These are phyloP conservation scores for Fraxinus americana DNA, from an alignment of 257 asterid genomes.

Conservation along the genomic window DNA sequence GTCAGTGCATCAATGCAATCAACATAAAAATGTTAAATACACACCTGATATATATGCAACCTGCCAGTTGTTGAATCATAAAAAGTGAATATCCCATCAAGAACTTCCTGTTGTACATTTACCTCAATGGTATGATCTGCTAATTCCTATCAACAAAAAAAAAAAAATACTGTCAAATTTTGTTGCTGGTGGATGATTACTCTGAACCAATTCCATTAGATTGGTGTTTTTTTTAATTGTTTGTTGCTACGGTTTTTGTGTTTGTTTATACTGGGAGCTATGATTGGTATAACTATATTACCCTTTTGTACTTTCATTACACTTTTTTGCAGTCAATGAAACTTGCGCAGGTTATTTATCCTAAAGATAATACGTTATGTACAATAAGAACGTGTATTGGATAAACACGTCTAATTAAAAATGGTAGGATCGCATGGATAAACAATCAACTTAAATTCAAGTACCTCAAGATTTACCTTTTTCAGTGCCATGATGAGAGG, in stretches of 20 bases:
- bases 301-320: too few relatives aligned
- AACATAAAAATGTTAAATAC: constrained; percentile 5
- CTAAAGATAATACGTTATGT: too few relatives aligned
- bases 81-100: constrained; percentile 84
- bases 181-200: too few relatives aligned
- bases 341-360: too few relatives aligned
- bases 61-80: constrained; percentile 73
- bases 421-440: constrained; percentile 4
- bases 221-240: too few relatives aligned
- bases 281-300: too few relatives aligned
- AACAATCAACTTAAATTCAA: constrained; percentile 4
- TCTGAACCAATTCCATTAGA: too few relatives aligned
- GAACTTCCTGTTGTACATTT: constrained; percentile 73
- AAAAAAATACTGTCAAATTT: background rate
- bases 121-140: constrained; percentile 71
- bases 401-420: too few relatives aligned
- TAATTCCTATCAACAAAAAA: constrained; percentile 44
- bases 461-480: constrained; percentile 51
- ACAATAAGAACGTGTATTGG: too few relatives aligned
- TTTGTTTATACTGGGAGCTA: too few relatives aligned
- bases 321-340: too few relatives aligned
- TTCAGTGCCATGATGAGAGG: constrained; percentile 74
- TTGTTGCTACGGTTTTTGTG: too few relatives aligned
- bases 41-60: constrained; percentile 84
- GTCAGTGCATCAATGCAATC: background rate